phyloP scores from a whole-genome alignment of 1,284 basidiomycete genomes.

The Austroboletus rostrupii region DNA sequence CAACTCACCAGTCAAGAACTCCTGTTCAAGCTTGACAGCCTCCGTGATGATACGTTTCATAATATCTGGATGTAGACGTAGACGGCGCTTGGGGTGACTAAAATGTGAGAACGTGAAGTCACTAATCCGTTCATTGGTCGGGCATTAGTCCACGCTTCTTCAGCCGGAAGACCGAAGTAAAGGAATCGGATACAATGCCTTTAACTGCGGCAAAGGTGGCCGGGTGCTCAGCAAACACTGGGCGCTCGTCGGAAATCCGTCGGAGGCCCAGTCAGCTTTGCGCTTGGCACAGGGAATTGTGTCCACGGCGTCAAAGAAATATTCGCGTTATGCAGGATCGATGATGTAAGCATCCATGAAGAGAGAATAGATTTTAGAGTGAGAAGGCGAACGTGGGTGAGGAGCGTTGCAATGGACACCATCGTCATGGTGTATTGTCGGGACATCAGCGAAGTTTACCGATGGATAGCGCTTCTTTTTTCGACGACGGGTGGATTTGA shows the following conservation, averaged over 20 bases:
- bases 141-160: conserved; percentile 99
- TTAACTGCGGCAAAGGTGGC: conserved; percentile 98
- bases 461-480: conserved; percentile 35
- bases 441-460: conserved; percentile 43
- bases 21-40: conserved; percentile 83
- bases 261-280: conserved; percentile 92
- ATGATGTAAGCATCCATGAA: conserved; percentile 98
- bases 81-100: conserved; percentile 75
- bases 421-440: conserved; percentile 35
- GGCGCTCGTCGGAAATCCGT: conserved; percentile 86
- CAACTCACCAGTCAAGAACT: conserved; percentile 71
- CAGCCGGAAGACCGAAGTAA: conserved; percentile 96
- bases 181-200: conserved; percentile 96
- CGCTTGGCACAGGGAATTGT: conserved; percentile 89
- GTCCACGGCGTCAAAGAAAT: conserved; percentile 92
- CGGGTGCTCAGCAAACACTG: conserved; percentile 88
- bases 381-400: conserved; percentile 19
- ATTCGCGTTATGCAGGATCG: conserved; percentile 80
- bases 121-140: conserved; percentile 96
- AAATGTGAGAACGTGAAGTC: conserved; percentile 97
- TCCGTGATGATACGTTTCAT: conserved; percentile 75
- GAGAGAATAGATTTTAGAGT: no score
- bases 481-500: conserved; percentile 22
- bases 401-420: conserved; percentile 20
- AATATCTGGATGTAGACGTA: conserved; percentile 79